phyloP scores from a whole-genome alignment of 352 stramenopile species.

The Phytophthora sp. region DNA sequence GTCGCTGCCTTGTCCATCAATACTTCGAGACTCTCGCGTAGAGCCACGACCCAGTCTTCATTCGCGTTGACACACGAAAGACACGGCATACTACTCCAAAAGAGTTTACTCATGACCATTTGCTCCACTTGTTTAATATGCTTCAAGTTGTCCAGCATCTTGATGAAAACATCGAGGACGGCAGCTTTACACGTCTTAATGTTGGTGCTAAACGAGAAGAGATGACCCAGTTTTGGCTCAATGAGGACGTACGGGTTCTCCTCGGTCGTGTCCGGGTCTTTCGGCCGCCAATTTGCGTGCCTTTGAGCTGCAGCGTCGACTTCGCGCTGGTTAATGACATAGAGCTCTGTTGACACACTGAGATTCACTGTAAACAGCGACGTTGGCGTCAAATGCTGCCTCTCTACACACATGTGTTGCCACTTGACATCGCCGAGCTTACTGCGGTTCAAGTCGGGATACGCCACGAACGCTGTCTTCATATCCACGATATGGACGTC shows the following conservation, averaged over 20 bases:
- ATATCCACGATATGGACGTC: slow-evolving; percentile 77
- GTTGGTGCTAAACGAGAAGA: slow-evolving; percentile 77
- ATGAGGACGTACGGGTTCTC: slow-evolving; percentile 58
- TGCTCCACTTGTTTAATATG: slow-evolving; percentile 91
- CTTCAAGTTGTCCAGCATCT: slow-evolving; percentile 83
- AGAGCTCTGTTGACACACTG: slow-evolving; percentile 69
- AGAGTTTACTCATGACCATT: slow-evolving; percentile 94
- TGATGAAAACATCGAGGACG: slow-evolving; percentile 76
- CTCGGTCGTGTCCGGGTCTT: slow-evolving; percentile 70
- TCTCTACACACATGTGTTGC: slow-evolving; percentile 80
- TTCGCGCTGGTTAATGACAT: slow-evolving; percentile 82
- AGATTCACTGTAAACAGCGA: slow-evolving; percentile 81
- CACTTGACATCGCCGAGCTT: slow-evolving; percentile 77
- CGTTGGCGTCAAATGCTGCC: slow-evolving; percentile 58
- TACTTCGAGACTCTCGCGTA: slow-evolving; percentile 63
- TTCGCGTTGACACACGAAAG: slow-evolving; percentile 83
- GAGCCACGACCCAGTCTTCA: slow-evolving; percentile 82
- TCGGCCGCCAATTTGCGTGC: slow-evolving; percentile 65
- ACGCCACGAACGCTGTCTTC: slow-evolving; percentile 71
- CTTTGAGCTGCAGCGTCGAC: slow-evolving; percentile 57
- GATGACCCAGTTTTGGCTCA: slow-evolving; percentile 48
- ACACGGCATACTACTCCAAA: slow-evolving; percentile 93
- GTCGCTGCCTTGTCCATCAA: slow-evolving; percentile 66
- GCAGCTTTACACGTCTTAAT: slow-evolving; percentile 64
- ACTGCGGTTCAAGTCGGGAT: slow-evolving; percentile 64